phyloP scores from a whole-genome alignment of 495 filamentous ascomycete species.

The Jackrogersella multiformis region DNA sequence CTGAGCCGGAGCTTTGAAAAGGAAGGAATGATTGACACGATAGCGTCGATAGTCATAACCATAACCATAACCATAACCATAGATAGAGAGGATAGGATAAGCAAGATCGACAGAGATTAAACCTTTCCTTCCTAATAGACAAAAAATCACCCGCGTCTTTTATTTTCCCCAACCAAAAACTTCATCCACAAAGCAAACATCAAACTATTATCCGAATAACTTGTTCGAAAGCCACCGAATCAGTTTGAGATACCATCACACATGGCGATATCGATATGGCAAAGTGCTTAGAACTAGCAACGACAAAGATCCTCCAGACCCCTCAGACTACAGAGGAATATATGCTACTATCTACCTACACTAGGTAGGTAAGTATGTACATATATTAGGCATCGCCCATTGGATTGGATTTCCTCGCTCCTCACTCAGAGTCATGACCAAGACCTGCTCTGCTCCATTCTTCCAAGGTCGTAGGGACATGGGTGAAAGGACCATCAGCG shows the following conservation, averaged over 20 bases:
- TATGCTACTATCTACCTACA: not conserved
- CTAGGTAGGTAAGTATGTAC: too few species aligned
- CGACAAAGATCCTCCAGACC: not conserved
- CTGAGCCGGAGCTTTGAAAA: not conserved
- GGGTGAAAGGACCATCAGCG: constrained; percentile 13
- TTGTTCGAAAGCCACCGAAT: not conserved
- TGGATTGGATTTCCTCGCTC: too few species aligned
- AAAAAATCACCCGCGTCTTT: not conserved
- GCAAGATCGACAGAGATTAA: constrained; percentile 3
- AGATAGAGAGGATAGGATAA: constrained; percentile 1
- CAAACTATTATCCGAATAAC: not conserved
- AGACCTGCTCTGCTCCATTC: not conserved
- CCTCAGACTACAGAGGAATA: not conserved
- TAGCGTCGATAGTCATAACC: too few species aligned
- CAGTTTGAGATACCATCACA: too few species aligned
- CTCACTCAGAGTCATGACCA: constrained; percentile 1
- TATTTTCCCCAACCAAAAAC: not conserved
- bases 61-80: too few species aligned
- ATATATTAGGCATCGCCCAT: not conserved
- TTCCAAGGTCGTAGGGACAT: not conserved
- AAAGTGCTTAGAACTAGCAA: not conserved
- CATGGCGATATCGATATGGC: too few species aligned
- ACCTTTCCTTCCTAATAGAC: not conserved
- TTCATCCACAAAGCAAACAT: not conserved
- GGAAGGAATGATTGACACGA: not conserved